Evolutionary conservation across 495 filamentous ascomycete species (phyloP), one percentile per base, ranked within the genome.

Genomic region (Aspergillus mulundensis): DNA sequence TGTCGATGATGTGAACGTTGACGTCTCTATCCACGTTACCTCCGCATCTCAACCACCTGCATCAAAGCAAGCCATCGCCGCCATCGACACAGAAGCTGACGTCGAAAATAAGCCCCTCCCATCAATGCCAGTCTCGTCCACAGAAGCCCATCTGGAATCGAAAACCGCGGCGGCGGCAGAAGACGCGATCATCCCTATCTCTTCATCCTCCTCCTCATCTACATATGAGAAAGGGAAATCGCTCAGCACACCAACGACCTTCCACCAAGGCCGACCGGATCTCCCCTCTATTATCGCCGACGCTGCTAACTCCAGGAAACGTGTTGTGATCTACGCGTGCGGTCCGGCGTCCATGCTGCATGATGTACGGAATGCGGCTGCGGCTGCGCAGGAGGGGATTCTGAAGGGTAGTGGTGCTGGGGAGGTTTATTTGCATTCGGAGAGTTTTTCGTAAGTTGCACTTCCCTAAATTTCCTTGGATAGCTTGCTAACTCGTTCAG

Each of bases 361-460:
- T 56, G 76, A 76, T 61, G 75, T 76, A 0, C 65, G 73, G 12
- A 75, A 81, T 57, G 78, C 75, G 16, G 77, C 76, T 2, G 78
- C 79, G 15, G 53, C 61, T 3, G 78, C 72, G 40, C 77, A 82
- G 61, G 42, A 65, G 28, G 48, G 69, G 47, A 66, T 77, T 7
- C 21, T 77, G n/a, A 59, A 52, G 11, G 75, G 75, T 0, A 62
- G 18, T 4, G 8, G 6, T 38, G 61, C 19, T 10, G 69, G 70
- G 46, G 77, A 80, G 63, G 67, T 83, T 4, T 81, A 77, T 67
- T 55, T 82, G 44, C 79, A 82, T 67, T 70, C 72, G 0, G 79
- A 83, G 55, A 65, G 73, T 54, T 83, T 83, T 65, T 73, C 72
- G 70, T 83, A 58, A 50, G 56, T 3, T 42, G 12, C 15, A 16